Evolutionary conservation across 495 filamentous ascomycete genomes (phyloP), one percentile per base, ranked within the genome.

Genomic region (Podospora didyma): DNA sequence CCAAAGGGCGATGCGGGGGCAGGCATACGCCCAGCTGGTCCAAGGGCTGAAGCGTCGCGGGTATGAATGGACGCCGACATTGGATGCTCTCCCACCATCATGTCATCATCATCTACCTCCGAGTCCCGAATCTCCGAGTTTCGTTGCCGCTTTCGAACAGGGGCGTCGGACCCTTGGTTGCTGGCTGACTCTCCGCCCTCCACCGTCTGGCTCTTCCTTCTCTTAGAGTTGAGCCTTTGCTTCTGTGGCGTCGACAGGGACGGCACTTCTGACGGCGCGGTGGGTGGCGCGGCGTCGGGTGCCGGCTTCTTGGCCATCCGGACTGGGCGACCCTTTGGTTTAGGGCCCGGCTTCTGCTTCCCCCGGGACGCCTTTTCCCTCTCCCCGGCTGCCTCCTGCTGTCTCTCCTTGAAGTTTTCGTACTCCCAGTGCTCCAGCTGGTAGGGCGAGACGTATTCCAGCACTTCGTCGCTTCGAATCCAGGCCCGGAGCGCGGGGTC

Each of bases 361-460:
- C 16, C 34, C 21, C 11, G 50, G 22, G 31, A 11, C 26, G 3
- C 23, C 26, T 48, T 39, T 20, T 39, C 24, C n/a, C 12, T 34
- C 24, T 58, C 49, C 12, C 21, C 23, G 19, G 24, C 61, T 19
- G 60, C 51, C 22, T 69, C 67, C 35, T 70, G 53, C 44, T 71
- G 66, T 39, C 62, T 63, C 35, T 64, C 58, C 17, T 76, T 63
- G 17, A 58, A 52, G 2, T 62, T 51, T 7, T 56, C 47, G 53
- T 69, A 72, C 46, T 79, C 77, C 65, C 71, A 80, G 6, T 76
- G 69, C 53, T 80, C 77, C 14, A 78, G 46, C 46, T 67, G 62
- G 4, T 71, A 62, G 3, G 75, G 75, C 2, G 75, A 77, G 49
- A 79, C 72, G 51, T 79, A 80, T 2, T 79, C 71, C 21, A 73